These are phyloP conservation scores for Annulohypoxylon nitens DNA, from an alignment of 495 filamentous ascomycete species.

Conservation along the genomic window DNA sequence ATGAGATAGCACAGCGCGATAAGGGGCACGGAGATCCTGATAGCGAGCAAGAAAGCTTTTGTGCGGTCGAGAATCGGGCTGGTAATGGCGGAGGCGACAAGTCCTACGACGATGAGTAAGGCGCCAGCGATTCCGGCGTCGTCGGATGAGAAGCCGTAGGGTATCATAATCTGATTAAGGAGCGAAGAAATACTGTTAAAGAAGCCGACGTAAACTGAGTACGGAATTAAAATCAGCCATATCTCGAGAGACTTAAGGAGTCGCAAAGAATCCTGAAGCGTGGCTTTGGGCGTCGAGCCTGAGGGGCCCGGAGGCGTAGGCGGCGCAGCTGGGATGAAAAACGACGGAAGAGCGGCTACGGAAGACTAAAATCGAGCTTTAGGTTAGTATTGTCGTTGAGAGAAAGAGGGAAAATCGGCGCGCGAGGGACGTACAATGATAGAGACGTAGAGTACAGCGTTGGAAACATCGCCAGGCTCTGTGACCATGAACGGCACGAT, in stretches of 20 bases:
- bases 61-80: conserved; percentile 87
- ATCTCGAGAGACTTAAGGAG: conserved; percentile 72
- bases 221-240: conserved; percentile 81
- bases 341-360: conserved; percentile 78
- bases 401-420: not conserved
- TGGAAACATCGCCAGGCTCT: conserved; percentile 72
- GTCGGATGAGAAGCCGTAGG: conserved; percentile 82
- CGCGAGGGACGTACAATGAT: conserved; percentile 73
- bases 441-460: conserved; percentile 87
- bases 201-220: conserved; percentile 86
- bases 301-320: conserved; percentile 76
- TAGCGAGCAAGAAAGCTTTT: conserved; percentile 80
- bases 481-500: conserved; percentile 82
- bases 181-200: conserved; percentile 94
- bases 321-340: conserved; percentile 85
- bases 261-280: conserved; percentile 64
- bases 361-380: conserved; percentile 65
- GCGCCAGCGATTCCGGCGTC: conserved; percentile 92
- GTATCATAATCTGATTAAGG: conserved; percentile 88
- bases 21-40: conserved; percentile 81
- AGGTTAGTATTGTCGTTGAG: conserved; percentile 18
- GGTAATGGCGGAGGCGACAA: conserved; percentile 78
- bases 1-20: conserved; percentile 78
- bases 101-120: conserved; percentile 88
- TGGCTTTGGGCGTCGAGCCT: conserved; percentile 60